These are phyloP conservation scores for Trichoderma atrobrunneum DNA, from an alignment of 2,329 filamentous ascomycete species.

Conservation along the genomic window DNA sequence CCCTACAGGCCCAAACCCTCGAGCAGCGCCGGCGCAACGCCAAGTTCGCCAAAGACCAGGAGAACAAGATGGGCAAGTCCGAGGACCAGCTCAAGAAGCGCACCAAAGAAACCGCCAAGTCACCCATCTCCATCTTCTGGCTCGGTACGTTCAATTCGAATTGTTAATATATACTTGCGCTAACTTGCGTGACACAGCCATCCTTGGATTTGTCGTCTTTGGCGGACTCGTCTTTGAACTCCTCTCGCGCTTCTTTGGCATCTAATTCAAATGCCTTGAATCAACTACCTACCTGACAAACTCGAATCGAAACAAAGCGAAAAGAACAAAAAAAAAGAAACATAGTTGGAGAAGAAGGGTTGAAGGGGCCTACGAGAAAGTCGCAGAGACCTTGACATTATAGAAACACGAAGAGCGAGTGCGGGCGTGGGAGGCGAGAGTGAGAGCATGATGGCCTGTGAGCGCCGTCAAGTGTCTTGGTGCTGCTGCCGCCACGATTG, in stretches of 20 bases:
- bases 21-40: slow-evolving; percentile 78
- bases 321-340: neutral
- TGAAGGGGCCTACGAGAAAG: neutral
- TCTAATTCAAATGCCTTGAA: slow-evolving; percentile 23
- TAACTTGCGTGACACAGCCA: slow-evolving; percentile 33
- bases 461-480: neutral
- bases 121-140: slow-evolving; percentile 63
- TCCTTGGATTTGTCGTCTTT: slow-evolving; percentile 60
- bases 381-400: neutral
- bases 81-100: slow-evolving; percentile 61
- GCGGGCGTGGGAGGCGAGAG: neutral
- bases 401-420: neutral
- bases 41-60: slow-evolving; percentile 72
- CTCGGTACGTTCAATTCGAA: slow-evolving; percentile 46
- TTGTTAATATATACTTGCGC: neutral
- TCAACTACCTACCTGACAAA: neutral
- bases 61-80: slow-evolving; percentile 73
- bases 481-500: neutral
- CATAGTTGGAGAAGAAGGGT: neutral
- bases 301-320: neutral
- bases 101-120: slow-evolving; percentile 54
- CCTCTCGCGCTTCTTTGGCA: slow-evolving; percentile 51
- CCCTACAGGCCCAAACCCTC: slow-evolving; percentile 71
- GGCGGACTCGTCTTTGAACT: slow-evolving; percentile 59
- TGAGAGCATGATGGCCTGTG: neutral